Evolutionary conservation across 371 early-diverging fungal species (phyloP), one percentile per base, ranked within the genome.

Genomic region (Capillidium heterosporum): DNA sequence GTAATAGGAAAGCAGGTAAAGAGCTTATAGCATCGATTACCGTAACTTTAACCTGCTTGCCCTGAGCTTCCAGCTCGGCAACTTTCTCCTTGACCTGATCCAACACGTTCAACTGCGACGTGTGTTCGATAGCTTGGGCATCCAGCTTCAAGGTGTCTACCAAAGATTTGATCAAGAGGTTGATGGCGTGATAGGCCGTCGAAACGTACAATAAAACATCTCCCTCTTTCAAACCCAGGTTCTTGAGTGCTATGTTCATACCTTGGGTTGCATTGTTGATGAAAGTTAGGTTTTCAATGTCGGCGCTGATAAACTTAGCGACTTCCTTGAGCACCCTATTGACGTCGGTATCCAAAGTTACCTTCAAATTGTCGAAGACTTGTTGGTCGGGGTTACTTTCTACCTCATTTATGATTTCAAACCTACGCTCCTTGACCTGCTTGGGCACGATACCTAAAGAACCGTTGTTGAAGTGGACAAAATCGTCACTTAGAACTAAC

Each of bases 11-110:
- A 19, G 64, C 75, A 48, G 78, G 79, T 0, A 69, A 67, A 0
- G 78, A 78, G 8, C 69, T 68, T 42, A 78, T 75, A 48, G 74
- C 76, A 61, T 81, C 81, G 60, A 60, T 0, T 23, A 52, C 31
- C 62, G 57, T 48, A 70, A 44, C 44, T 19, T 19, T 59, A 0
- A 61, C 56, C 26, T 63, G 41, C 51, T 61, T 61, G 7, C 63
- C 56, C 0, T 63, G 62, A 31, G 62, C 62, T 35, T 35, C 35
- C 35, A 35, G 13, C 13, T 35, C 7, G 35, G 4, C 13, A 7
- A 35, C 35, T 35, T 13, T 4, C 11, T 69, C 59, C 10, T 65
- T 59, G 17, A 65, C 63, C 23, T 66, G 44, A 35, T 72, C 69
- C 1, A 60, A 59, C n/a, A 70, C 39, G 1, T 44, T 44, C 5